Conservation (phyloP, 1,284 basidiomycete genomes). For the Pseudozyma sp. region DNA sequence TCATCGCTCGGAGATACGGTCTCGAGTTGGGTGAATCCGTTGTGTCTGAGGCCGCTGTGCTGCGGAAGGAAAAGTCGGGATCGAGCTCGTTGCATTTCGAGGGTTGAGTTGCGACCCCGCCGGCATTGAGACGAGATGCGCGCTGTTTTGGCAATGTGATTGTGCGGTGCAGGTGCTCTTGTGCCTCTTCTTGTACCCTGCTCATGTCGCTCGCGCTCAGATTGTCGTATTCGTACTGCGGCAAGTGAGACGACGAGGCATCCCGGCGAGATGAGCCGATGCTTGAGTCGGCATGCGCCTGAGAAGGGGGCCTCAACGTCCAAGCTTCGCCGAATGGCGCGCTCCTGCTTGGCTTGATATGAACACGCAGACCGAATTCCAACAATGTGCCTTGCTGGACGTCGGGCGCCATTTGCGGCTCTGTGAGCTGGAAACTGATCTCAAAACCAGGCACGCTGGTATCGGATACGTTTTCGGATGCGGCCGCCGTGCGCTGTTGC, state of each 20-base stretch:
- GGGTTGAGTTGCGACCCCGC: not conserved
- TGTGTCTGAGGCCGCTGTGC: not conserved
- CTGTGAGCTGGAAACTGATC: constrained; percentile 32
- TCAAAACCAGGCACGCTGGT: constrained; percentile 18
- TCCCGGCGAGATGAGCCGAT: not conserved
- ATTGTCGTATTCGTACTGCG: constrained; percentile 32
- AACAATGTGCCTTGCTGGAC: constrained; percentile 12
- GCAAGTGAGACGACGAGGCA: not conserved
- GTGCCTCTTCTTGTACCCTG: constrained; percentile 31
- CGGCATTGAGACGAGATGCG: not conserved
- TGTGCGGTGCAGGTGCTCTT: constrained; percentile 15
- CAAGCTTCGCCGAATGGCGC: not conserved
- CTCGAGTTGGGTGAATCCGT: not conserved
- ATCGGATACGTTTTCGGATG: too few species aligned
- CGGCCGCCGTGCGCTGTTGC: not conserved
- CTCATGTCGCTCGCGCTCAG: constrained; percentile 19
- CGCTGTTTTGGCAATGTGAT: constrained; percentile 7
- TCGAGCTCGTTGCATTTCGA: not conserved
- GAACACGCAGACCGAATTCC: constrained; percentile 30
- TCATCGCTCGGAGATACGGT: constrained; percentile 1
- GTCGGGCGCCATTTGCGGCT: constrained; percentile 18
- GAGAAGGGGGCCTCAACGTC: constrained; percentile 1
- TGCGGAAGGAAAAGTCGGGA: not conserved
- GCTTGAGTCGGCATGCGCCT: not conserved
- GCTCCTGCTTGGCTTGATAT: constrained; percentile 12